Evolutionary conservation across 495 filamentous ascomycete species (phyloP).

Genomic region (Astrothelium macrocarpum): DNA sequence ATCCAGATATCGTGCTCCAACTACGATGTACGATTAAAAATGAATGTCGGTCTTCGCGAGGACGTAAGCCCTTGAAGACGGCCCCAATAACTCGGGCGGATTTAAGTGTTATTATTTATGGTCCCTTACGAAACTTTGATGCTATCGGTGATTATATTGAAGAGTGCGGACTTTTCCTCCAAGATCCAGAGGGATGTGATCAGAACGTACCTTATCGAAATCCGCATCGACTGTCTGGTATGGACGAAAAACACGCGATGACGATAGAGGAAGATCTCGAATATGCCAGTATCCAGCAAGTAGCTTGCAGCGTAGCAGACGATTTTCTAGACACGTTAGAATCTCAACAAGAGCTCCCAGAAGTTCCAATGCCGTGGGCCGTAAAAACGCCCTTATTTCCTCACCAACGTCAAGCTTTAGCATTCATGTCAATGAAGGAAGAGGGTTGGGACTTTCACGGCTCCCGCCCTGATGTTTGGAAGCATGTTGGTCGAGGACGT

Average conservation of each 20-base stretch:
- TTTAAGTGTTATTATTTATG: conserved; percentile 23
- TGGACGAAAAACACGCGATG: conserved; percentile 16
- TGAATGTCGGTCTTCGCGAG: neutral
- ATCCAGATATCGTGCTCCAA: neutral
- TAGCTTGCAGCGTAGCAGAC: neutral
- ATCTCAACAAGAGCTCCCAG: conserved; percentile 15
- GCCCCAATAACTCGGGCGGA: neutral
- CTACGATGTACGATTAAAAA: neutral
- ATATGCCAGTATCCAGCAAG: conserved; percentile 10
- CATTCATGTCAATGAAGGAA: conserved; percentile 35
- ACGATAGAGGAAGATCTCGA: conserved; percentile 12
- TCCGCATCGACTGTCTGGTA: conserved; percentile 35
- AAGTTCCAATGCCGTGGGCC: conserved; percentile 17
- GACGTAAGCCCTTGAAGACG: neutral
- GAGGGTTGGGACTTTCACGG: conserved; percentile 27
- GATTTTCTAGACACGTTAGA: conserved; percentile 12
- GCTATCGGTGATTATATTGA: conserved; percentile 30
- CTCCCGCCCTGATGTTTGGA: conserved; percentile 22
- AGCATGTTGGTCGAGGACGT: neutral
- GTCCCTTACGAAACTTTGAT: conserved; percentile 22
- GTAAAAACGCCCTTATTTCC: conserved; percentile 28
- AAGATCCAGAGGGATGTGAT: conserved; percentile 32
- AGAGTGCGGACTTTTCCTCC: conserved; percentile 30
- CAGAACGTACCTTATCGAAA: conserved; percentile 35
- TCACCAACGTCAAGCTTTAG: conserved; percentile 38